A percentile compares a stretch with the other conserved stretches of the same genome.
Conservation (phyloP, 108 stramenopile genomes). For the Parmales sp. region DNA sequence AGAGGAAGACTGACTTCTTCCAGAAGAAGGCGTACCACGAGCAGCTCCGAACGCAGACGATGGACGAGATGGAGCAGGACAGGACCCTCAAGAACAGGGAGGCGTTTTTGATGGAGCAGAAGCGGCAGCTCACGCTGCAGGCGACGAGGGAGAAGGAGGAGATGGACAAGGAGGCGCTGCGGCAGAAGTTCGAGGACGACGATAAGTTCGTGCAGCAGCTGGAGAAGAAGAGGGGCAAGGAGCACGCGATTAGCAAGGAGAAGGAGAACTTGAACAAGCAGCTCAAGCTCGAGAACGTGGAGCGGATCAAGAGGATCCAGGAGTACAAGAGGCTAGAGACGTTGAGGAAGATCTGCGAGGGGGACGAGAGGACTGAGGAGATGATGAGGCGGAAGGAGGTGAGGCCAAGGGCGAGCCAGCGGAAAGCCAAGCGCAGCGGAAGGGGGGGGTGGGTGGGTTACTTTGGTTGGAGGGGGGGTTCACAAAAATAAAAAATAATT, state of each 20-base stretch:
- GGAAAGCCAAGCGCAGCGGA: too few species aligned
- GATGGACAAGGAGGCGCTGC: constrained; percentile 30
- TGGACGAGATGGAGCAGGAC: constrained; percentile 18
- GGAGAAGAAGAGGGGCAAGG: constrained; percentile 8
- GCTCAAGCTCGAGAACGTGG: constrained; percentile 55
- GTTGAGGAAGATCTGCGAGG: constrained; percentile 45
- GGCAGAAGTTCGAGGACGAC: constrained; percentile 36
- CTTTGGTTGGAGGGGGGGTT: too few species aligned
- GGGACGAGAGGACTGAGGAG: constrained; percentile 32
- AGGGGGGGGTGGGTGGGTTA: too few species aligned
- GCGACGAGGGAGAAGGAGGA: constrained; percentile 40
- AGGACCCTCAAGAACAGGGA: constrained; percentile 23
- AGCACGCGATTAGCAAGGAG: constrained; percentile 22
- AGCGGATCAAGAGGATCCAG: constrained; percentile 47
- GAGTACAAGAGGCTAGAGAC: constrained; percentile 54
- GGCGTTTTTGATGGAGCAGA: constrained; percentile 15
- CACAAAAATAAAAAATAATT: too few species aligned
- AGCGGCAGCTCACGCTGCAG: constrained; percentile 15
- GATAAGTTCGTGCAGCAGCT: constrained; percentile 21
- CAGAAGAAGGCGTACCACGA: constrained; percentile 26
- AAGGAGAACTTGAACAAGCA: constrained; percentile 39
- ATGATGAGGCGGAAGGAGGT: constrained; percentile 37
- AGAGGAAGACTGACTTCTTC: constrained; percentile 30
- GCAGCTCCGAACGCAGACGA: constrained; percentile 13
- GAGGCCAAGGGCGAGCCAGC: too few species aligned